Evolutionary conservation across 139 green algal genomes (phyloP), one percentile per base, ranked within the genome.

Genomic region (Closterium sp.): DNA sequence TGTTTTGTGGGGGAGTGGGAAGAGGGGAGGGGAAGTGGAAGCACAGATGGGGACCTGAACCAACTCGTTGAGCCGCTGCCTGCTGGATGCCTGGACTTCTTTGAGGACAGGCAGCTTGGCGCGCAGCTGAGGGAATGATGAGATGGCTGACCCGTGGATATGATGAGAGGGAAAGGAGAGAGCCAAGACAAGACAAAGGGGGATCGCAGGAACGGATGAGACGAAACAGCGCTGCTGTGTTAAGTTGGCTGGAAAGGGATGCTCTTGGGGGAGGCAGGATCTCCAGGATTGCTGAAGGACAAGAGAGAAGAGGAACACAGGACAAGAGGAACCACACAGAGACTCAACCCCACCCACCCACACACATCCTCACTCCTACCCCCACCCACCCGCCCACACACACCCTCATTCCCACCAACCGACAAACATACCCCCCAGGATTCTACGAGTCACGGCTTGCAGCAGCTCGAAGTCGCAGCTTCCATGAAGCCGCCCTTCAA

Each of bases 141-240:
- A 88, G 28, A 94, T 94, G 2, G 84, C 90, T 45, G 93, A 91
- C 9, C 92, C 92, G 30, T 94, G 92, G 62, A 94, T 91, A 89
- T 94, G 87, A 4, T n/a, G n/a, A 32, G 87, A 90, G 30, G 11
- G n/a, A n/a, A n/a, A 86, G 13, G 27, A 86, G 79, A 9, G 24
- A 28, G n/a, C n/a, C 79, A 30, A 17, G 79, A n/a, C 7, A 86
- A 28, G 24, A 86, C 0, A 86, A 28, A 7, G 24, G 24, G 13
- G 24, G 79, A 86, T 10, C 79, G 28, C 79, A 50, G 38, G 38
- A 50, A 50, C 38, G 38, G 38, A 7, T 50, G 38, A 50, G 13
- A 9, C 13, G 38, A 17, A n/a, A 86, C 24, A n/a, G 79, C 28
- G 24, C 79, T 30, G 79, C 28, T 28, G 27, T 30, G 13, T 10